These are phyloP conservation scores for Penicillium cosmopolitanum DNA, from an alignment of 495 filamentous ascomycete species.

Conservation along the genomic window DNA sequence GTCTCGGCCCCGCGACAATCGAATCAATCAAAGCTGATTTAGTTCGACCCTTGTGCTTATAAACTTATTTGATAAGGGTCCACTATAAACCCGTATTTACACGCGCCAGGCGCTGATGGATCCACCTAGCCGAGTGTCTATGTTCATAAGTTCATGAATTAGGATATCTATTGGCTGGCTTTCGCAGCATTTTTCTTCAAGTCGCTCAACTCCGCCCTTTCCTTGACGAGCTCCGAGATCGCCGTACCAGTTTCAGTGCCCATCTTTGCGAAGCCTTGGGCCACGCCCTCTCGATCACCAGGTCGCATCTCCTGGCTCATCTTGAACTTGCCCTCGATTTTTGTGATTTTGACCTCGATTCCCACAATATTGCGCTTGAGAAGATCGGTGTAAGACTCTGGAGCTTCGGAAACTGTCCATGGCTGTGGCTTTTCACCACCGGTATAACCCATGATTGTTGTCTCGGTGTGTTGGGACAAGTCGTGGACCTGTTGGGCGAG, in stretches of 20 bases:
- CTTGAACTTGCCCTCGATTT: constrained; percentile 59
- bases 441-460: constrained; percentile 45
- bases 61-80: too few species aligned
- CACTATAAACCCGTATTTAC: neutral
- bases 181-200: constrained; percentile 8
- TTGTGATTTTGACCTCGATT: constrained; percentile 53
- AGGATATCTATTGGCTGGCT: neutral
- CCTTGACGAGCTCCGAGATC: constrained; percentile 49
- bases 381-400: constrained; percentile 47
- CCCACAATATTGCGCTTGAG: constrained; percentile 59
- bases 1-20: neutral
- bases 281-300: constrained; percentile 52
- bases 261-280: constrained; percentile 51
- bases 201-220: constrained; percentile 31
- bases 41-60: too few species aligned
- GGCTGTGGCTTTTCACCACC: constrained; percentile 28
- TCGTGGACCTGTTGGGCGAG: constrained; percentile 43
- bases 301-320: constrained; percentile 60
- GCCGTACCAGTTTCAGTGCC: constrained; percentile 41
- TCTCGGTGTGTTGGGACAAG: constrained; percentile 42
- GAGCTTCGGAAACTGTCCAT: constrained; percentile 57
- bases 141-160: neutral
- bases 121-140: neutral
- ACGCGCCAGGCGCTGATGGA: constrained; percentile 2
- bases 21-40: neutral